Conservation (phyloP, 805 yeast species). For the Cyberlindnera xylosilytica region DNA sequence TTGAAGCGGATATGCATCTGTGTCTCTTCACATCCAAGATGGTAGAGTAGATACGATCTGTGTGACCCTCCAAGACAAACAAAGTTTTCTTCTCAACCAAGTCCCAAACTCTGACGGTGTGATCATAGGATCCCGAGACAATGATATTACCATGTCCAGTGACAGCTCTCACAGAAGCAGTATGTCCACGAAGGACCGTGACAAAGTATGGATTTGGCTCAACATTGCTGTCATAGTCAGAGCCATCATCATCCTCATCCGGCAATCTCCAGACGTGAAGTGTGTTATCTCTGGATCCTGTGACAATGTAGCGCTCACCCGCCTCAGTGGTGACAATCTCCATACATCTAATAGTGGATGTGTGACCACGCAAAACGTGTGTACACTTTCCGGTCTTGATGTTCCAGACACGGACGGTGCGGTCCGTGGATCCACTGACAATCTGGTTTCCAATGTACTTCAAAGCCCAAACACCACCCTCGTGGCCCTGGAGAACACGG, state of each 20-base stretch:
- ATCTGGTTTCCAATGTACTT: slow-evolving; percentile 79
- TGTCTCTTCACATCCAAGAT: slow-evolving; percentile 72
- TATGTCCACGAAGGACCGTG: slow-evolving; percentile 69
- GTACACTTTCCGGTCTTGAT: slow-evolving; percentile 81
- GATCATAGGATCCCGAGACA: slow-evolving; percentile 88
- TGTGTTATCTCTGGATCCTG: slow-evolving; percentile 86
- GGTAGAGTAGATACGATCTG: slow-evolving; percentile 85
- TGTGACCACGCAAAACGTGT: slow-evolving; percentile 87
- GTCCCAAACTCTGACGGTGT: slow-evolving; percentile 91
- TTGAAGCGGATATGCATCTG: slow-evolving; percentile 85
- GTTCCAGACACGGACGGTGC: slow-evolving; percentile 94
- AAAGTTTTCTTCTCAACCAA: slow-evolving; percentile 69
- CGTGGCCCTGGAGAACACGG: slow-evolving; percentile 75
- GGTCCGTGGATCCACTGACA: slow-evolving; percentile 92
- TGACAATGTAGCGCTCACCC: slow-evolving; percentile 71
- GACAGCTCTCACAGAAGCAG: slow-evolving; percentile 80
- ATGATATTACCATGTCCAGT: slow-evolving; percentile 81
- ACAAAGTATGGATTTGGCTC: slow-evolving; percentile 58
- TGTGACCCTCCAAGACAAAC: slow-evolving; percentile 76
- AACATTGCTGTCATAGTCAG: slow-evolving; percentile 32
- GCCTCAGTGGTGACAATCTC: slow-evolving; percentile 73
- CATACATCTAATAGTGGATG: slow-evolving; percentile 88
- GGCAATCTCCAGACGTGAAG: slow-evolving; percentile 86
- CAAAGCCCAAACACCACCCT: slow-evolving; percentile 98
- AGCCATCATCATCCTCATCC: slow-evolving; percentile 29